Conservation (phyloP, 306 rosid genomes). For the Gleditsia sinensis region DNA sequence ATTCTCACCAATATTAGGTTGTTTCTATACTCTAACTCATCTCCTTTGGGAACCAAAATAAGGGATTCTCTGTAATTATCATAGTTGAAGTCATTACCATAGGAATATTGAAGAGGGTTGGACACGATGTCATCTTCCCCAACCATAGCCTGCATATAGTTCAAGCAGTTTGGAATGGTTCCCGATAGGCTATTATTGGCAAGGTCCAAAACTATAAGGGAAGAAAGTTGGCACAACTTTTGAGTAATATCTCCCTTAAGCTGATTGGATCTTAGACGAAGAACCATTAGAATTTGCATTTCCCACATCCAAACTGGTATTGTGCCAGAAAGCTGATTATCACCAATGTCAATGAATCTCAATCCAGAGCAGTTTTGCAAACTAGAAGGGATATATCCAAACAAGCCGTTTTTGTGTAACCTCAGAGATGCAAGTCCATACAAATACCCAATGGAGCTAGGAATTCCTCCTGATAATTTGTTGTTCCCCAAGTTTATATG, state of each 20-base stretch:
- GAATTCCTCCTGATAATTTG: conserved; percentile 15
- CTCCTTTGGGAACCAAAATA: conserved; percentile 3
- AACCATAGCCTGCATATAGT: not conserved
- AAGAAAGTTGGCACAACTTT: conserved; percentile 9
- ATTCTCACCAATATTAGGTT: not conserved
- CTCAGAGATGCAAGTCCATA: not conserved
- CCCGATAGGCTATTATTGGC: conserved; percentile 17
- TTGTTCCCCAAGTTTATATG: conserved; percentile 28
- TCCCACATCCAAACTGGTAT: conserved; percentile 8
- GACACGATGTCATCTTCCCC: not conserved
- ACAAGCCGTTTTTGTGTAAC: not conserved
- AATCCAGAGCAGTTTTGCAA: not conserved
- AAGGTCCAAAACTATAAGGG: conserved; percentile 5
- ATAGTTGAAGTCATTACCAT: not conserved
- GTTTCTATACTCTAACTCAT: not conserved
- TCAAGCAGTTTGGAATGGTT: conserved; percentile 30
- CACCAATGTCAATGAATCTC: conserved; percentile 8
- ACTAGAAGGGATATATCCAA: not conserved
- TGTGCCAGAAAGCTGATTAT: not conserved
- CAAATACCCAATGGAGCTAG: not conserved
- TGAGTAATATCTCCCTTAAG: not conserved
- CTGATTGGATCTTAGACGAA: conserved; percentile 17
- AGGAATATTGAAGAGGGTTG: not conserved
- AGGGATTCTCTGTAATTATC: not conserved
- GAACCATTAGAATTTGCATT: not conserved